These are phyloP conservation scores for Colletotrichum destructivum DNA, from an alignment of 2,329 filamentous ascomycete species.

Conservation along the genomic window DNA sequence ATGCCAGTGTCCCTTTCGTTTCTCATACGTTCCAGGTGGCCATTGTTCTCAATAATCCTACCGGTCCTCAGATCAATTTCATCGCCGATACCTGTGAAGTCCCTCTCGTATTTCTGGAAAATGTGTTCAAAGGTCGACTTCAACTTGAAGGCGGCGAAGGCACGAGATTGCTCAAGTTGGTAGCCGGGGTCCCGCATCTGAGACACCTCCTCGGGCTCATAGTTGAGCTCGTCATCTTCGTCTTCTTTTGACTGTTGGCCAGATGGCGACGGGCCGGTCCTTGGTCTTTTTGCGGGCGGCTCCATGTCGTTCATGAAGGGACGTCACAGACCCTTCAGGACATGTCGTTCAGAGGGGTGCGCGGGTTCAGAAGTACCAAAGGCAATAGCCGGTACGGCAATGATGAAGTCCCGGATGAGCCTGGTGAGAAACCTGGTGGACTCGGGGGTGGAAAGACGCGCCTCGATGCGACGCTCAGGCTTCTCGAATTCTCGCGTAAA, in stretches of 20 bases:
- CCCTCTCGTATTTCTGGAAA: slow-evolving; percentile 87
- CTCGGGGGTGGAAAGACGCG: slow-evolving; percentile 21
- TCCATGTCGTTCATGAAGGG: slow-evolving; percentile 62
- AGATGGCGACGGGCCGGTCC: slow-evolving; percentile 61
- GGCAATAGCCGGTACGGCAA: neutral
- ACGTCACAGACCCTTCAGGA: neutral
- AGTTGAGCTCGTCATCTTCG: slow-evolving; percentile 64
- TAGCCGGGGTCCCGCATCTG: slow-evolving; percentile 66
- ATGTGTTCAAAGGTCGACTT: slow-evolving; percentile 91
- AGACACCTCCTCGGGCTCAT: slow-evolving; percentile 63
- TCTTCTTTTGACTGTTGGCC: slow-evolving; percentile 53
- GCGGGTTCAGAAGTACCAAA: neutral
- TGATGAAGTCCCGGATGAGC: slow-evolving; percentile 4
- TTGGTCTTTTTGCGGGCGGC: slow-evolving; percentile 72
- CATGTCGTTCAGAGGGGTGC: neutral
- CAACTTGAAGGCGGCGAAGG: slow-evolving; percentile 78
- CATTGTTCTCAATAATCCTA: slow-evolving; percentile 90
- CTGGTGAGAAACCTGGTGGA: slow-evolving; percentile 8
- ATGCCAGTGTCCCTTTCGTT: slow-evolving; percentile 65
- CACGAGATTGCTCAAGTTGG: slow-evolving; percentile 73
- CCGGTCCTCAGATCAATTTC: slow-evolving; percentile 90
- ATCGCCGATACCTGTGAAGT: slow-evolving; percentile 88
- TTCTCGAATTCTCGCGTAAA: slow-evolving; percentile 21
- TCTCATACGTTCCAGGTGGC: slow-evolving; percentile 79
- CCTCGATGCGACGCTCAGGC: slow-evolving; percentile 22